A percentile compares a stretch with the other conserved stretches of the same genome.
Evolutionary conservation across 441 rosid genomes (phyloP).

Genomic region (Populus hybrid): DNA sequence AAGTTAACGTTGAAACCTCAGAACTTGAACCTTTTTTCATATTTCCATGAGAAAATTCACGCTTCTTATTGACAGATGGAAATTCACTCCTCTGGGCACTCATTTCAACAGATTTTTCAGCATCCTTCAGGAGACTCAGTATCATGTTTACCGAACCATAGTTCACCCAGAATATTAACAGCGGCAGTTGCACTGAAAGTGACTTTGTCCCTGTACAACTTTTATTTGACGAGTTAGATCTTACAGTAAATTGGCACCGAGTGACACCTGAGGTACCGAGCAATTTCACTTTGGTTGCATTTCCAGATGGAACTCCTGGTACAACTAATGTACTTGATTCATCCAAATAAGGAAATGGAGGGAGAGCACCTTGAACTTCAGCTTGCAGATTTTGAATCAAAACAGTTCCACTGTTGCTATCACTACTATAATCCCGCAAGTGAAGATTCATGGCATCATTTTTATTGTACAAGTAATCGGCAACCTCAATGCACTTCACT

Average conservation of each 20-base stretch:
- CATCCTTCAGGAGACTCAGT: constrained; percentile 51
- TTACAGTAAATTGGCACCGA: constrained; percentile 42
- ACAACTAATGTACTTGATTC: constrained; percentile 31
- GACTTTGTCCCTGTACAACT: constrained; percentile 37
- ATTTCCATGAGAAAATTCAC: constrained; percentile 25
- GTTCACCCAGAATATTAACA: constrained; percentile 71
- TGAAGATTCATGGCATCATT: constrained; percentile 28
- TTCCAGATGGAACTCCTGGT: constrained; percentile 36
- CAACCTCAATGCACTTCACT: constrained; percentile 59
- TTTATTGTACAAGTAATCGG: constrained; percentile 44
- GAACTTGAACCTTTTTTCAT: constrained; percentile 37
- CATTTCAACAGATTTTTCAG: constrained; percentile 38
- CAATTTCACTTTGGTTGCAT: constrained; percentile 55
- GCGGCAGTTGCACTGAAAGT: constrained; percentile 72
- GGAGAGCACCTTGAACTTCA: constrained; percentile 66
- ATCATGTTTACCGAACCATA: constrained; percentile 48
- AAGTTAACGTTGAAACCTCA: constrained; percentile 27
- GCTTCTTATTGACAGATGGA: constrained; percentile 23
- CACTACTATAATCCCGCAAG: constrained; percentile 23
- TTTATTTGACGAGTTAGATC: constrained; percentile 36
- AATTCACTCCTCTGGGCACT: constrained; percentile 22
- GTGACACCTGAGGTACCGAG: constrained; percentile 60
- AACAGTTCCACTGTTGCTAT: constrained; percentile 26
- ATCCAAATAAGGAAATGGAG: constrained; percentile 42
- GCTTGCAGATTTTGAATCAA: constrained; percentile 56